Base-by-base conservation (phyloP, 176 grass and related monocot species). In the Chloris gayana region DNA sequence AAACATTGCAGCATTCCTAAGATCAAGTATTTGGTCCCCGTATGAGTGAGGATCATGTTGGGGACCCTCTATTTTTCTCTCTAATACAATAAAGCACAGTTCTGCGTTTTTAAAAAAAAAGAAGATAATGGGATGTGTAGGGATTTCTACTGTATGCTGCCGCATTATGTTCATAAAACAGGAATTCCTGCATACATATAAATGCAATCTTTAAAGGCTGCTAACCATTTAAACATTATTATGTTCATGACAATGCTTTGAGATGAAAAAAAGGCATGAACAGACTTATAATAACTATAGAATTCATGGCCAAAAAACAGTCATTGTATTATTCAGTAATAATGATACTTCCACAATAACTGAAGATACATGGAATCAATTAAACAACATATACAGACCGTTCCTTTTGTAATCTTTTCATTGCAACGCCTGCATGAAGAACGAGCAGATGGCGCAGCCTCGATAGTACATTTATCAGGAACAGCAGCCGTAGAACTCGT, bases 341-440 rank as follows among this genome's bases (percentile, higher is more conserved):
- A 41, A 80, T 21, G 7, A 34, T 85, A 67, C 51, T 80, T 56
- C 63, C 66, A 65, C 24, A 65, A 65, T 56, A 76, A 71, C 21
- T 42, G 32, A 45, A 58, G 31, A 59, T 75, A 24, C 6, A 83
- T 24, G 47, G 83, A 51, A 88, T 45, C 18, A 69, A 80, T 41
- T 80, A 72, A 83, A 85, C 38, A 39, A 66, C 49, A 78, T 71
- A 67, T 87, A 98, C 95, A 24, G 60, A 98, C 95, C 4, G 54
- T 79, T 87, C 90, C 95, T 91, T 98, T 98, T 60, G 75, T 63
- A 72, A 98, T 93, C 89, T 94, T 98, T 87, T 93, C 83, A 79
- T 53, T 87, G 83, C 92, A 98, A 18, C 27, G 75, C 77, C 73
- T 98, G 73, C 95, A 98, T 57, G 92, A 84, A 88, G 92, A 72